These are phyloP conservation scores for Aphanomyces stellatus DNA, from an alignment of 352 stramenopile genomes.

Conservation along the genomic window DNA sequence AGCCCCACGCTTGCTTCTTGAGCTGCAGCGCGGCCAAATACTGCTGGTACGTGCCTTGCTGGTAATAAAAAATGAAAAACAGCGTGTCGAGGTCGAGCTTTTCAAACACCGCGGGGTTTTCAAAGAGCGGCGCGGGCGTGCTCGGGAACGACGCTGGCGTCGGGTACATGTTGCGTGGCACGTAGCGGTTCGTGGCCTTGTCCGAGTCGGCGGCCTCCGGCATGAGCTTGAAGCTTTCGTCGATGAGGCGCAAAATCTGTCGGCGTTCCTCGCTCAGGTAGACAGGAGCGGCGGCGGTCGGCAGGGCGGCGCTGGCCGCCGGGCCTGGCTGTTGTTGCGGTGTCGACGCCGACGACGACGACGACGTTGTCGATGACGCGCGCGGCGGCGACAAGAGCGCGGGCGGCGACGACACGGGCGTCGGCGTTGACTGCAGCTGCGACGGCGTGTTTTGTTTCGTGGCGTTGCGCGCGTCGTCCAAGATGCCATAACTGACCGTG, in stretches of 20 bases:
- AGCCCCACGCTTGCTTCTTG: conserved; percentile 98
- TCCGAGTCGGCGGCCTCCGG: conserved; percentile 86
- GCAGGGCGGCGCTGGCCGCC: conserved; percentile 8
- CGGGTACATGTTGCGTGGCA: conserved; percentile 92
- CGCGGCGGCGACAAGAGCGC: conserved; percentile 19
- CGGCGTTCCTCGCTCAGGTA: conserved; percentile 70
- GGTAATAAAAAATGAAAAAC: conserved; percentile 99
- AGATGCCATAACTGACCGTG: conserved; percentile 18
- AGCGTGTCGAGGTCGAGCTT: conserved; percentile 97
- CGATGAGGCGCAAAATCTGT: conserved; percentile 69
- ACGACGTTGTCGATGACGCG: conserved; percentile 29
- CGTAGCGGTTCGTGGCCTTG: conserved; percentile 83
- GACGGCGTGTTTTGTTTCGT: conserved; percentile 23
- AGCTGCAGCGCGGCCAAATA: conserved; percentile 97
- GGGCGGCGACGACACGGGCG: conserved; percentile 25
- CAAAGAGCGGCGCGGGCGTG: conserved; percentile 85
- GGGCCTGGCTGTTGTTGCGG: conserved; percentile 7
- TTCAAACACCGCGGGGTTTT: conserved; percentile 93
- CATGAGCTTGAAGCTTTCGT: conserved; percentile 89
- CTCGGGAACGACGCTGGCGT: conserved; percentile 87
- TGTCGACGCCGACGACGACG: conserved; percentile 21
- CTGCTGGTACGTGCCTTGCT: conserved; percentile 98
- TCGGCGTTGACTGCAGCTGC: conserved; percentile 31
- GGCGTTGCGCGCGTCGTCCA: conserved; percentile 1
- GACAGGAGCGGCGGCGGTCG: conserved; percentile 21